Conservation (phyloP, 306 rosid genomes). For the Pyrus communis region DNA sequence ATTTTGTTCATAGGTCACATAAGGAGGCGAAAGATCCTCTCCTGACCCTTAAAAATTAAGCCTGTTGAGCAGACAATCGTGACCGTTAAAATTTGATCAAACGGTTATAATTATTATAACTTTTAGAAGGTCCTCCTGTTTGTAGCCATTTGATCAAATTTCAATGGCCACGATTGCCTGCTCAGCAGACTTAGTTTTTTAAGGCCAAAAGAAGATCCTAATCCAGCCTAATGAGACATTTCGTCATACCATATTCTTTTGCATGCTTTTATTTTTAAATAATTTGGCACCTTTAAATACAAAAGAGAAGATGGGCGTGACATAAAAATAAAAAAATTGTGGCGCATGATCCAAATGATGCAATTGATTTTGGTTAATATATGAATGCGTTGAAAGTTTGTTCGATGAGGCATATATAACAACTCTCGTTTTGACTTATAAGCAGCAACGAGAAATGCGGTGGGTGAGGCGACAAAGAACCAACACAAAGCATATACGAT, state of each 20-base stretch:
- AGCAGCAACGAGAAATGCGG: background rate
- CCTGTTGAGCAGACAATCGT: no score
- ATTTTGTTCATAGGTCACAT: background rate
- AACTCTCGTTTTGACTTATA: background rate
- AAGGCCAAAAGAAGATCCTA: no score
- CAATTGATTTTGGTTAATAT: background rate
- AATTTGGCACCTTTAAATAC: background rate
- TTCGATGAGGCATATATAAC: background rate
- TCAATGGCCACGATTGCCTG: no score
- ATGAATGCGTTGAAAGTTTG: background rate
- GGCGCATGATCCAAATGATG: constrained; percentile 3
- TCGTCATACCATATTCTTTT: background rate
- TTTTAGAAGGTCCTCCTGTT: no score
- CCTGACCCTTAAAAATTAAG: no score
- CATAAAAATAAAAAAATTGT: background rate
- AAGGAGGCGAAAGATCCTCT: background rate
- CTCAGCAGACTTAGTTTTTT: no score
- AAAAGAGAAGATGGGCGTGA: background rate
- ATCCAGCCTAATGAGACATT: background rate
- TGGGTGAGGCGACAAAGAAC: background rate
- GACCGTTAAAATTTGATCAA: no score
- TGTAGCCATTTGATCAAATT: no score
- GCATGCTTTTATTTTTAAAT: background rate
- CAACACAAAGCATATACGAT: background rate
- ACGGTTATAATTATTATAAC: no score